These are phyloP conservation scores for Macrocybe gigantea DNA, from an alignment of 768 basidiomycete species.

Conservation along the genomic window DNA sequence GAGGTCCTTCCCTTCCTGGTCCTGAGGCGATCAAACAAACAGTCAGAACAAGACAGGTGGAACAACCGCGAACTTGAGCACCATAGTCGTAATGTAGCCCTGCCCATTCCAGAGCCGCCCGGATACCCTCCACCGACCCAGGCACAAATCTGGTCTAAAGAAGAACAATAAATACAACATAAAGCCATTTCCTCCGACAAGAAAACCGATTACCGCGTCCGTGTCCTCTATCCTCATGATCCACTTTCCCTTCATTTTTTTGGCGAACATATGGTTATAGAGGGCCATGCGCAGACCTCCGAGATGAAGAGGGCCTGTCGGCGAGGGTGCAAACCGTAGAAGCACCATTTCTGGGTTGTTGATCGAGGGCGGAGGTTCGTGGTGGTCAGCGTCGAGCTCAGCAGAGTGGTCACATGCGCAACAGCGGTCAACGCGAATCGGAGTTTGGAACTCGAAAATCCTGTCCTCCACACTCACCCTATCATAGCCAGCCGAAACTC, in stretches of 20 bases:
- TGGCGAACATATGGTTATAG: slow-evolving; percentile 85
- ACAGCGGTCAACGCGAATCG: too few species aligned
- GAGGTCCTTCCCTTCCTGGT: slow-evolving; percentile 68
- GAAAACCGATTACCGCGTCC: slow-evolving; percentile 53
- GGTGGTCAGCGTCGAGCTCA: too few species aligned
- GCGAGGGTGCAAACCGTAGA: slow-evolving; percentile 94
- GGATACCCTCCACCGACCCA: slow-evolving; percentile 79
- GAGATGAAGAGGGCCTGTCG: slow-evolving; percentile 90
- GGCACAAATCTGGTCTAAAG: slow-evolving; percentile 72
- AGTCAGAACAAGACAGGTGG: background rate
- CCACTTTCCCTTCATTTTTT: slow-evolving; percentile 82
- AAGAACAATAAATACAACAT: background rate
- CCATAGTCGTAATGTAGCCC: slow-evolving; percentile 91
- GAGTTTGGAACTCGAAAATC: too few species aligned
- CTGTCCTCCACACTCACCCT: too few species aligned
- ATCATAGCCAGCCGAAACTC: too few species aligned
- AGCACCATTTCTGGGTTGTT: slow-evolving; percentile 38
- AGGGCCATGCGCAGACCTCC: slow-evolving; percentile 93
- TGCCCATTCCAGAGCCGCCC: slow-evolving; percentile 80
- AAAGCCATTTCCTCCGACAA: background rate
- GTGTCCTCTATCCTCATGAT: slow-evolving; percentile 94
- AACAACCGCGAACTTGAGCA: slow-evolving; percentile 23
- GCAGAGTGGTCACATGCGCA: too few species aligned
- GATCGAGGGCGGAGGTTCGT: too few species aligned
- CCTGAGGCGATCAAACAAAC: slow-evolving; percentile 35